A percentile compares a stretch with the other conserved stretches of the same genome.
These are phyloP conservation scores for Solioccasus polychromus DNA, from an alignment of 768 basidiomycete genomes.

Conservation along the genomic window DNA sequence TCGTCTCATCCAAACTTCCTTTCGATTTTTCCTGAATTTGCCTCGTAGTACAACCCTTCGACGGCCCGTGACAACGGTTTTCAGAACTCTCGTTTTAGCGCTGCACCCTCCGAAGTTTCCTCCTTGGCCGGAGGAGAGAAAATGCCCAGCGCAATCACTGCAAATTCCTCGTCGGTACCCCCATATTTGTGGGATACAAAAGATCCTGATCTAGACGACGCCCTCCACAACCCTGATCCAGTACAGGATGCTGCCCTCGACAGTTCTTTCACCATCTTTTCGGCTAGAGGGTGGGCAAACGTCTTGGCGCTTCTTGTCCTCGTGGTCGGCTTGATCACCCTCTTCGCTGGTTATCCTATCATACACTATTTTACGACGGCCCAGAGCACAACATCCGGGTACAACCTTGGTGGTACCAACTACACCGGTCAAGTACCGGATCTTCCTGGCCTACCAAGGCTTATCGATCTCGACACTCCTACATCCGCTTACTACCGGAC, in stretches of 20 bases:
- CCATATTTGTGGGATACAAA: constrained; percentile 73
- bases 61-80: constrained; percentile 39
- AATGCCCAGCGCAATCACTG: constrained; percentile 25
- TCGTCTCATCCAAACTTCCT: constrained; percentile 25
- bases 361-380: constrained; percentile 49
- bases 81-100: constrained; percentile 58
- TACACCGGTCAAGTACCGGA: constrained; percentile 81
- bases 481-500: constrained; percentile 48
- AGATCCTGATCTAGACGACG: constrained; percentile 87
- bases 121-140: constrained; percentile 37
- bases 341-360: constrained; percentile 91
- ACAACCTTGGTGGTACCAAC: constrained; percentile 85
- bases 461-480: constrained; percentile 83
- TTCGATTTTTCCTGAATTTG: constrained; percentile 2
- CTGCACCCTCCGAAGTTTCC: constrained; percentile 46
- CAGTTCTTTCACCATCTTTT: constrained; percentile 68
- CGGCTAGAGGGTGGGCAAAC: constrained; percentile 81
- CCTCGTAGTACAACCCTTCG: constrained; percentile 53
- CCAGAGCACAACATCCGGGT: constrained; percentile 43
- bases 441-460: constrained; percentile 58
- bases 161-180: constrained; percentile 61
- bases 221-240: constrained; percentile 84
- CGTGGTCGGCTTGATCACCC: constrained; percentile 60
- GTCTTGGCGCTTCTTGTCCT: constrained; percentile 69
- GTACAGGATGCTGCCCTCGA: constrained; percentile 61